phyloP scores from a whole-genome alignment of 2,329 filamentous ascomycete species.

The Pestalotiopsis sp. region DNA sequence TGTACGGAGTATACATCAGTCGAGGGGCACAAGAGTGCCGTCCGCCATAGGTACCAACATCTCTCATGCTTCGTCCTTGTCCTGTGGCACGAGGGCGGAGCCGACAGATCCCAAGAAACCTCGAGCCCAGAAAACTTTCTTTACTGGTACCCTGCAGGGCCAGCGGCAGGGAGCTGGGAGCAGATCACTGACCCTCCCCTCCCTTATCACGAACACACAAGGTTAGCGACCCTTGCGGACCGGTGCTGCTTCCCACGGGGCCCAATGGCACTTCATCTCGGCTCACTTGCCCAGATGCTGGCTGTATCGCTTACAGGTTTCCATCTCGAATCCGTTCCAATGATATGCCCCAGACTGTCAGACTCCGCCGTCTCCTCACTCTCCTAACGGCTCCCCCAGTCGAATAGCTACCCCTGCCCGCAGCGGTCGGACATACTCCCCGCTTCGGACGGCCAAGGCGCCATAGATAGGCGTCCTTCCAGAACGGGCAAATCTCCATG shows the following conservation, averaged over 20 bases:
- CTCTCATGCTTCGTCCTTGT: too few species aligned
- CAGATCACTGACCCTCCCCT: not conserved
- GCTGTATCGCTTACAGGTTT: slow-evolving; percentile 7
- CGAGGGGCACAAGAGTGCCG: not conserved
- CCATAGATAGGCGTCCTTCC: slow-evolving; percentile 33
- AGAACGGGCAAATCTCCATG: slow-evolving; percentile 31
- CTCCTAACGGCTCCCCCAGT: not conserved
- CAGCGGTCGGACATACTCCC: slow-evolving; percentile 9
- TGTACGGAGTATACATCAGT: not conserved
- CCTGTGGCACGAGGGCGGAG: too few species aligned
- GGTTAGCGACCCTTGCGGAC: not conserved
- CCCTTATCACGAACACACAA: not conserved
- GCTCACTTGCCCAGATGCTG: not conserved
- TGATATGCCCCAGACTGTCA: not conserved
- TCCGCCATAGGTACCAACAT: too few species aligned
- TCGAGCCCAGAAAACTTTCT: too few species aligned
- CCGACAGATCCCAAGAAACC: too few species aligned
- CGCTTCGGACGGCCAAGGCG: slow-evolving; percentile 14
- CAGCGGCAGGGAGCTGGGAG: not conserved
- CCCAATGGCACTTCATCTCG: slow-evolving; percentile 12
- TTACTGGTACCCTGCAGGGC: too few species aligned
- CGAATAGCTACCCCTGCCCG: slow-evolving; percentile 1
- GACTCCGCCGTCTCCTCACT: not conserved
- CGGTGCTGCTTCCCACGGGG: not conserved
- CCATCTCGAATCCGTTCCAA: slow-evolving; percentile 9